Percentiles rank a stretch among this genome's conserved stretches.
Evolutionary conservation across 306 rosid species (phyloP).

Genomic region (Dalbergia cultrata): DNA sequence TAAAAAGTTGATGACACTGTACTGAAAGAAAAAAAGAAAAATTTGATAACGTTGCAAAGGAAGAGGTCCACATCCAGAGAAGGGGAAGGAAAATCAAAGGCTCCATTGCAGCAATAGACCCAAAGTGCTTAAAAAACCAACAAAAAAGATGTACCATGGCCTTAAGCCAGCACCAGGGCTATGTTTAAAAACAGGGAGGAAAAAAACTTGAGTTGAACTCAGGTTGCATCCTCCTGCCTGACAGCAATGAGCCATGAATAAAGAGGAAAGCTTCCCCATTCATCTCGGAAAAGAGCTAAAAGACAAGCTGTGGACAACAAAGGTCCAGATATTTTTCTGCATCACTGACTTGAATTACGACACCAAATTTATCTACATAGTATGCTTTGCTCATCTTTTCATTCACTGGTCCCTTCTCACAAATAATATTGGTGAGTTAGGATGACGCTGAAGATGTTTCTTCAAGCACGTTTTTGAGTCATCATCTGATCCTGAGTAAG

Average conservation of each 20-base stretch:
- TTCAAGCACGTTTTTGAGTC: slow-evolving; percentile 47
- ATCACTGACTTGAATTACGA: slow-evolving; percentile 14
- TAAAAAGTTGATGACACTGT: slow-evolving; percentile 41
- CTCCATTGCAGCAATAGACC: slow-evolving; percentile 58
- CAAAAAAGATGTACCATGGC: slow-evolving; percentile 50
- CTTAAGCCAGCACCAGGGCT: slow-evolving; percentile 56
- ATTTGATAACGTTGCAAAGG: slow-evolving; percentile 2
- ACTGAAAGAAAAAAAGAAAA: slow-evolving; percentile 42
- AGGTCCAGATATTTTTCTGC: slow-evolving; percentile 10
- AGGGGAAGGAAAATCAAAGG: slow-evolving; percentile 52
- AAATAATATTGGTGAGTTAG: slow-evolving; percentile 55
- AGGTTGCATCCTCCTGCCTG: slow-evolving; percentile 60
- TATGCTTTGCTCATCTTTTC: slow-evolving; percentile 36
- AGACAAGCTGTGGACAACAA: background rate
- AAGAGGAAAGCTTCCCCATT: slow-evolving; percentile 54
- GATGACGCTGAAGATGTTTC: slow-evolving; percentile 49
- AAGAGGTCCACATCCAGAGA: slow-evolving; percentile 45
- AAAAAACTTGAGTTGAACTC: slow-evolving; percentile 68
- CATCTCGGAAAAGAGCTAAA: slow-evolving; percentile 44
- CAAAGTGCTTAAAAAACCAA: slow-evolving; percentile 61
- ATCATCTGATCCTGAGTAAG: slow-evolving; percentile 49
- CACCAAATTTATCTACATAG: slow-evolving; percentile 38
- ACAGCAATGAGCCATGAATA: slow-evolving; percentile 51
- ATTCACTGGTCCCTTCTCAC: slow-evolving; percentile 58
- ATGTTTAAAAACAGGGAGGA: slow-evolving; percentile 53